Conservation (phyloP, 176 grass and related monocot species). For the Musa beccarii region DNA sequence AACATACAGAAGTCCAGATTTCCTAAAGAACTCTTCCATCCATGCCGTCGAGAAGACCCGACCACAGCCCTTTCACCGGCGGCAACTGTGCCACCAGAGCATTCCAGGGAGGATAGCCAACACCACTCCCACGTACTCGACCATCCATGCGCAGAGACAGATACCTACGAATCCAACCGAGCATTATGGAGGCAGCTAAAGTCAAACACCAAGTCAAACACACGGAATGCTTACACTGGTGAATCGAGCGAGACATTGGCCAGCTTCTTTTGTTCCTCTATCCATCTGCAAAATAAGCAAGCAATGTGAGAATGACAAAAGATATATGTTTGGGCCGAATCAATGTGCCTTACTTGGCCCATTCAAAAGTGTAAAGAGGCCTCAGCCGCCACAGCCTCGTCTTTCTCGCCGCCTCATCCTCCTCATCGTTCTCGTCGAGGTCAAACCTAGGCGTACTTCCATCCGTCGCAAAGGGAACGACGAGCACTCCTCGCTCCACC, state of each 20-base stretch:
- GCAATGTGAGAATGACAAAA: not conserved
- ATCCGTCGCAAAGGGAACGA: constrained; percentile 68
- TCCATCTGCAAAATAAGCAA: constrained; percentile 44
- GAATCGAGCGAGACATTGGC: constrained; percentile 66
- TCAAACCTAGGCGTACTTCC: constrained; percentile 36
- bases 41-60: constrained; percentile 83
- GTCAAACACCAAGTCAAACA: not conserved
- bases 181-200: not conserved
- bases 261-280: constrained; percentile 81
- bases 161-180: constrained; percentile 35
- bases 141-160: constrained; percentile 89
- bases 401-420: constrained; percentile 23
- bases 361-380: constrained; percentile 47
- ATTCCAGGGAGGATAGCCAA: constrained; percentile 87
- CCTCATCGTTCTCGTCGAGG: constrained; percentile 14
- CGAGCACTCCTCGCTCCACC: constrained; percentile 67
- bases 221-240: constrained; percentile 49
- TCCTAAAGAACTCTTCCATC: constrained; percentile 75
- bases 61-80: constrained; percentile 78
- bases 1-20: not conserved
- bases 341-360: constrained; percentile 52
- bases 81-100: constrained; percentile 91
- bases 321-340: not conserved
- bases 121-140: constrained; percentile 80
- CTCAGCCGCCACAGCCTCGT: constrained; percentile 75